Base-by-base conservation (phyloP, 495 filamentous ascomycete species). In the Trichocladium antarcticum region DNA sequence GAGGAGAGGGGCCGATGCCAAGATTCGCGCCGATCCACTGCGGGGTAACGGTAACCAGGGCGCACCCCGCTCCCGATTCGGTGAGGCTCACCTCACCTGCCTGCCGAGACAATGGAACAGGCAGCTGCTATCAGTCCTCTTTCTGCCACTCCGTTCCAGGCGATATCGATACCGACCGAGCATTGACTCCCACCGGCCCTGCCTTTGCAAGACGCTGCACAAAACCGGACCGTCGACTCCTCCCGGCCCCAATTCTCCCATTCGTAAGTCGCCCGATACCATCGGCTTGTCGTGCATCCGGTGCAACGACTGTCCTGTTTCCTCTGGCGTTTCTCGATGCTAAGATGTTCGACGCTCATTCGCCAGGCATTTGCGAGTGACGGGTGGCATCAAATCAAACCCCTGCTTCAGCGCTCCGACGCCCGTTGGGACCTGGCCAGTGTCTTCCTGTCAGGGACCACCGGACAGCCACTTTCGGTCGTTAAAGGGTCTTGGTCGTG, bases 401-500 rank as follows among this genome's bases (percentile, higher is more conserved):
- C 37, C 46, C 20, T 49, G 37, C 14, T 37, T 28, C 8, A 17
- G 46, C n/a, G n/a, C n/a, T 22, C 24, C 24, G 24, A 27, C 37
- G 9, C 20, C 16, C 28, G 15, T 42, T 36, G 31, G 19, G 29
- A 42, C 47, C 46, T 27, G 39, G 47, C 41, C 34, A 50, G 48
- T 44, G 32, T 50, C 27, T 37, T 8, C 40, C 37, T 27, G 34
- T 37, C 39, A n/a, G 37, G 15, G 37, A 20, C 4, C 9, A 19
- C 22, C 32, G 21, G 37, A 20, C 4, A 16, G 14, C 22, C 32
- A 15, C 48, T 44, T 50, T 40, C 48, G 48, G 48, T 40, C 48
- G 48, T 44, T 44, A 32, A 12, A 7, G 24, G 24, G 24, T 27
- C 24, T 42, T 29, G 20, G 6, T 42, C 39, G 28, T 14, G 29